Evolutionary conservation across 2,329 filamentous ascomycete species (phyloP).

Genomic region (Microdochium bolleyi): DNA sequence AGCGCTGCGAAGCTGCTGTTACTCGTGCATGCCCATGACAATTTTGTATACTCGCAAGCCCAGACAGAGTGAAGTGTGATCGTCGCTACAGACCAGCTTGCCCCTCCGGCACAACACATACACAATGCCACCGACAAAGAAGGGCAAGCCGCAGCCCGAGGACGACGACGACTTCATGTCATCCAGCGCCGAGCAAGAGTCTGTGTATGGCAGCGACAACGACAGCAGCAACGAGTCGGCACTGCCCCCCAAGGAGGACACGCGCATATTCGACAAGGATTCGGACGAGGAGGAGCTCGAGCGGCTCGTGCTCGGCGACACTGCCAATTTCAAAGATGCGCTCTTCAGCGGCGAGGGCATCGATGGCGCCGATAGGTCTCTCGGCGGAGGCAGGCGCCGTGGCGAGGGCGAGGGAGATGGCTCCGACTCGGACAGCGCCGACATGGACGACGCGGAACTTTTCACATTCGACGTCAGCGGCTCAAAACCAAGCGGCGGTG

Average conservation of each 20-base stretch:
- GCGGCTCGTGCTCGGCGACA: slow-evolving; percentile 80
- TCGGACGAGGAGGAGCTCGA: slow-evolving; percentile 80
- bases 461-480: slow-evolving; percentile 74
- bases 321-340: slow-evolving; percentile 69
- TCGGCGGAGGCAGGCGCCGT: slow-evolving; percentile 12
- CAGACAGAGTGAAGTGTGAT: too few species aligned
- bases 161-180: not conserved
- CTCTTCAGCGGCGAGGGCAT: slow-evolving; percentile 50
- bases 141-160: not conserved
- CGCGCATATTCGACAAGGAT: slow-evolving; percentile 54
- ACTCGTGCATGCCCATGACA: not conserved
- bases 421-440: slow-evolving; percentile 23
- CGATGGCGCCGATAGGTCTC: slow-evolving; percentile 12
- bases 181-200: not conserved
- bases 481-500: slow-evolving; percentile 68
- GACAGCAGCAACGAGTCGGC: not conserved
- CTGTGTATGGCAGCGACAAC: not conserved
- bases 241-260: not conserved
- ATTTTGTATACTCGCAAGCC: not conserved
- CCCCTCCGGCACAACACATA: not conserved
- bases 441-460: slow-evolving; percentile 70
- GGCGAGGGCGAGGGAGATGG: slow-evolving; percentile 27
- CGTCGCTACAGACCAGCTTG: not conserved
- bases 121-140: not conserved
- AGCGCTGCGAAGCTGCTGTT: not conserved